A percentile compares a stretch with the other conserved stretches of the same genome.
Conservation (phyloP, 306 rosid genomes). For the Quercus ilex region DNA sequence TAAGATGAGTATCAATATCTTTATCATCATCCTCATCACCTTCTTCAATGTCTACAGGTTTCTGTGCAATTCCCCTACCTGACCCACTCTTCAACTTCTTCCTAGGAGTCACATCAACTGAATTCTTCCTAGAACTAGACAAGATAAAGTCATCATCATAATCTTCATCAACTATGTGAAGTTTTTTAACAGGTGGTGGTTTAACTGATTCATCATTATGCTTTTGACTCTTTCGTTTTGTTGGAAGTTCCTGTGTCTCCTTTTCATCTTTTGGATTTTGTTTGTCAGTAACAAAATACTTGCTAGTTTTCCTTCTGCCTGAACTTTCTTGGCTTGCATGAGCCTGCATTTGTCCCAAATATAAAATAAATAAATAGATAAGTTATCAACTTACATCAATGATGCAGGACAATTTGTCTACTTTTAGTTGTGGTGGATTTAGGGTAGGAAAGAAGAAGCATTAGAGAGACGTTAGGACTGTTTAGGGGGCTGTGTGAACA, state of each 20-base stretch:
- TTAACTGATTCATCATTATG: conserved; percentile 35
- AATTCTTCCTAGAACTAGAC: conserved; percentile 35
- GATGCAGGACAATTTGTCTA: no score
- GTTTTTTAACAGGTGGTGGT: conserved; percentile 40
- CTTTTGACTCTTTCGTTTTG: conserved; percentile 60
- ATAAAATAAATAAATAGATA: background rate
- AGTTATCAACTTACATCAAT: background rate
- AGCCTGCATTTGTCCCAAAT: conserved; percentile 32
- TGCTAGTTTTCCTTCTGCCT: conserved; percentile 79
- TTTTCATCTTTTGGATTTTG: conserved; percentile 49
- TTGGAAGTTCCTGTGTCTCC: conserved; percentile 47
- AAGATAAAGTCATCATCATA: conserved; percentile 45
- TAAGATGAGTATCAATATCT: conserved; percentile 34
- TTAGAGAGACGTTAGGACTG: no score
- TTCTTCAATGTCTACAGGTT: conserved; percentile 48
- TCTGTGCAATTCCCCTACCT: conserved; percentile 54
- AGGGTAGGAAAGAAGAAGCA: no score
- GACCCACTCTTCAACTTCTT: conserved; percentile 74
- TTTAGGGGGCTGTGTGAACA: no score
- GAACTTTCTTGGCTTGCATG: conserved; percentile 52
- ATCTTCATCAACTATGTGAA: conserved; percentile 34
- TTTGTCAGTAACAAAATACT: conserved; percentile 55
- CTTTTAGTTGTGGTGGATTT: no score
- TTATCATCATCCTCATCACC: conserved; percentile 55
- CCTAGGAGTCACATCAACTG: conserved; percentile 50